Conservation (phyloP, 257 asterid species). For the Primulina eburnea region DNA sequence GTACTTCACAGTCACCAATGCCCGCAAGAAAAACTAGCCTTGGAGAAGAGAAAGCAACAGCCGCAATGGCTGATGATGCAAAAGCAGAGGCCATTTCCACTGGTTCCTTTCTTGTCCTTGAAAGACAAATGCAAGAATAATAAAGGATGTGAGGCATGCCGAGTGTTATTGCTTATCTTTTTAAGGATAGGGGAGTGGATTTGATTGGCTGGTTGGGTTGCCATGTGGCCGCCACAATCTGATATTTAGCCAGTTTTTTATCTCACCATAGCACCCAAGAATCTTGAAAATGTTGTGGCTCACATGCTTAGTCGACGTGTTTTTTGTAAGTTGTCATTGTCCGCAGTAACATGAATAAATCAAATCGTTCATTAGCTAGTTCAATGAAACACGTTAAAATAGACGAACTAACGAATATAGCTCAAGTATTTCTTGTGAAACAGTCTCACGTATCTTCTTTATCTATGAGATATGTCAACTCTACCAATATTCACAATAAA, state of each 20-base stretch:
- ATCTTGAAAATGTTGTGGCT: conserved; percentile 46
- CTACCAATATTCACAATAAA: no score
- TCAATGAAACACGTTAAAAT: no score
- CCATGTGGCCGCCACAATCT: conserved; percentile 83
- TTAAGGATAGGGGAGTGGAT: conserved; percentile 53
- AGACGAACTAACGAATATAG: no score
- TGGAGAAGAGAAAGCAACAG: conserved; percentile 75
- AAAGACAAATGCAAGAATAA: conserved; percentile 16
- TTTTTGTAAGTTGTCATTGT: no score
- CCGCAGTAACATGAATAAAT: no score
- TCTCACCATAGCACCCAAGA: conserved; percentile 23
- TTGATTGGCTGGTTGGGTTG: conserved; percentile 72
- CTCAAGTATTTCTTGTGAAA: no score
- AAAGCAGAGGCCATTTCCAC: conserved; percentile 69
- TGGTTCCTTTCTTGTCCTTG: conserved; percentile 22
- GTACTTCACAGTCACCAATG: no score
- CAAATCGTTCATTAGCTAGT: no score
- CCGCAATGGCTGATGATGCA: conserved; percentile 91
- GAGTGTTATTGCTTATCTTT: conserved; percentile 50
- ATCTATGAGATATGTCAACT: no score
- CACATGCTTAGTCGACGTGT: not conserved
- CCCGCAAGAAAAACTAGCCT: conserved; percentile 42
- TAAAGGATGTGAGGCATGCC: conserved; percentile 17
- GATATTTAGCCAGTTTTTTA: conserved; percentile 26
- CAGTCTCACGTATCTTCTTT: no score